Evolutionary conservation across 78 protist genomes (phyloP).

Genomic region (Tieghemostelium lacteum): DNA sequence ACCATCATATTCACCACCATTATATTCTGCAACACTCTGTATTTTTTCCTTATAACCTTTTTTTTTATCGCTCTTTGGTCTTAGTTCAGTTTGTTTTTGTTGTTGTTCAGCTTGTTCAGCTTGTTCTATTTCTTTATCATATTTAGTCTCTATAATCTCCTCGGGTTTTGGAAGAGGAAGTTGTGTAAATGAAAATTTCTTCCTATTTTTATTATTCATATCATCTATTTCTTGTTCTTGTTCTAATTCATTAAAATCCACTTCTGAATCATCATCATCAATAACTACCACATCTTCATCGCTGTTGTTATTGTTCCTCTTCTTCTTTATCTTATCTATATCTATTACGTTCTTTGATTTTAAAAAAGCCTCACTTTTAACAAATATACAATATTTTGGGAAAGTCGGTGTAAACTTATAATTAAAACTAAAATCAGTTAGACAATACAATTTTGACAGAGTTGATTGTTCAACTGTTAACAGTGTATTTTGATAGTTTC

Average conservation of each 20-base stretch:
- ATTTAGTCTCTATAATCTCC: background rate
- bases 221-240: background rate
- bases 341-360: background rate
- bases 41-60: background rate
- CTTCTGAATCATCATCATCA: background rate
- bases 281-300: background rate
- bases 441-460: constrained; percentile 10
- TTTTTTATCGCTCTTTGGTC: background rate
- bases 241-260: too few species aligned
- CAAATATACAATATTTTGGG: constrained; percentile 26
- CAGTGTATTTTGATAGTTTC: background rate
- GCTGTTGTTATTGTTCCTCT: background rate
- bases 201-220: background rate
- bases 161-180: too few species aligned
- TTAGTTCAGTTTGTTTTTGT: background rate
- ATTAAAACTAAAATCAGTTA: constrained; percentile 9
- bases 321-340: background rate
- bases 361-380: background rate
- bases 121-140: constrained; percentile 8
- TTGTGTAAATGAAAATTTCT: too few species aligned
- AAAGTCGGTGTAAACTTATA: constrained; percentile 44
- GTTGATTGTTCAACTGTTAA: constrained; percentile 13
- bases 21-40: constrained; percentile 2
- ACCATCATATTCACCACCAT: constrained; percentile 52
- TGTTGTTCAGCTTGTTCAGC: background rate